These are phyloP conservation scores for Porphyrellus cyaneotinctus DNA, from an alignment of 768 basidiomycete genomes.

Conservation along the genomic window DNA sequence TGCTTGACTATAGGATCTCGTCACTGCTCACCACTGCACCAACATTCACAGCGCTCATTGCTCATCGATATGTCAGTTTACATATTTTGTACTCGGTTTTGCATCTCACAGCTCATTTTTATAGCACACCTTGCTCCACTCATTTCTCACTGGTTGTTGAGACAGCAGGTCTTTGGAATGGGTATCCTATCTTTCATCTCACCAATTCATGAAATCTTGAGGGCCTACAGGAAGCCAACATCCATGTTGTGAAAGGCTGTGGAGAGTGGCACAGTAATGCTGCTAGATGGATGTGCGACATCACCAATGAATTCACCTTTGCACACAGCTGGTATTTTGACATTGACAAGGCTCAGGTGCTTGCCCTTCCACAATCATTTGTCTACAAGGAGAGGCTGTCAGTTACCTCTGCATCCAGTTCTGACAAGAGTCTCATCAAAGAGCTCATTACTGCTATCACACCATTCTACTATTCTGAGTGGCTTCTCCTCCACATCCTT, in stretches of 20 bases:
- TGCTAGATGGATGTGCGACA: constrained; percentile 67
- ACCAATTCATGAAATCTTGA: constrained; percentile 53
- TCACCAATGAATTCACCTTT: constrained; percentile 64
- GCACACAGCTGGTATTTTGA: constrained; percentile 70
- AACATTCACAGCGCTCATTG: constrained; percentile 63
- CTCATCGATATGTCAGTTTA: constrained; percentile 59
- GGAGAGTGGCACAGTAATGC: constrained; percentile 60
- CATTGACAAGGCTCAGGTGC: constrained; percentile 78
- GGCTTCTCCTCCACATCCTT: constrained; percentile 61
- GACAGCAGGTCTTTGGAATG: constrained; percentile 59
- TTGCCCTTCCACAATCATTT: constrained; percentile 71
- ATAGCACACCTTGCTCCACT: constrained; percentile 63
- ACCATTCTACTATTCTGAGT: constrained; percentile 79
- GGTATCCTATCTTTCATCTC: constrained; percentile 49
- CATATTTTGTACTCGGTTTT: neutral
- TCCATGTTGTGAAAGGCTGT: constrained; percentile 62
- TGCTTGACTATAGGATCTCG: constrained; percentile 64
- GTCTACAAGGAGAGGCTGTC: constrained; percentile 74
- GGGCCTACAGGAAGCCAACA: constrained; percentile 68
- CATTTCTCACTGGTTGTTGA: constrained; percentile 52
- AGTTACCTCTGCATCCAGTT: constrained; percentile 40
- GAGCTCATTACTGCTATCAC: constrained; percentile 61
- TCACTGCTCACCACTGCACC: constrained; percentile 64
- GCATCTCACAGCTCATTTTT: neutral
- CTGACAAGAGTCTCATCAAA: constrained; percentile 35